These are phyloP conservation scores for Sugiyamaella japonica DNA, from an alignment of 1,139 yeast genomes.

Conservation along the genomic window DNA sequence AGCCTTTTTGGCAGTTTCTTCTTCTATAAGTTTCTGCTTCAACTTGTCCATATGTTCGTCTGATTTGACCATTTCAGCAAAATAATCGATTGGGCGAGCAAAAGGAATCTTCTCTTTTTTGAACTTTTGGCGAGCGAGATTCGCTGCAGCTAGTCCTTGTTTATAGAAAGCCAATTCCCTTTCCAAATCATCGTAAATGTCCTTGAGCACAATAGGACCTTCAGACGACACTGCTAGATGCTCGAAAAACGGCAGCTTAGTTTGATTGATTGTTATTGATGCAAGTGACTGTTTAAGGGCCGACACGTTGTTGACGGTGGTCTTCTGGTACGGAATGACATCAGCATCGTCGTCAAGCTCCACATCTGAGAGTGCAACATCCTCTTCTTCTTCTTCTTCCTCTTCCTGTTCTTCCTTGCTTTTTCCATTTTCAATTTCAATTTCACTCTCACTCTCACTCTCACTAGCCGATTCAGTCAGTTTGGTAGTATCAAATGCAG, in stretches of 20 bases:
- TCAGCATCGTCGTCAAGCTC: slow-evolving; percentile 86
- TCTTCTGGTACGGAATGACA: slow-evolving; percentile 83
- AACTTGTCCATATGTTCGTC: slow-evolving; percentile 98
- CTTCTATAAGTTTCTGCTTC: slow-evolving; percentile 75
- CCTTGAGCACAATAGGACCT: slow-evolving; percentile 67
- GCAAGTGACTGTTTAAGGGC: slow-evolving; percentile 42
- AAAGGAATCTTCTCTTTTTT: slow-evolving; percentile 75
- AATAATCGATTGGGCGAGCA: slow-evolving; percentile 90
- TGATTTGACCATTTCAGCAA: slow-evolving; percentile 97
- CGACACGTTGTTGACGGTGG: slow-evolving; percentile 54
- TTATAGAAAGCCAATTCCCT: slow-evolving; percentile 82
- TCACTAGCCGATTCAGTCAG: slow-evolving; percentile 29
- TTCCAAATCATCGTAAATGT: slow-evolving; percentile 92
- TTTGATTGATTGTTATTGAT: slow-evolving; percentile 39
- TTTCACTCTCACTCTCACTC: slow-evolving; percentile 31
- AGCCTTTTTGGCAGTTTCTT: slow-evolving; percentile 89
- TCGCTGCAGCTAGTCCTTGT: slow-evolving; percentile 86
- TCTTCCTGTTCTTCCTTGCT: slow-evolving; percentile 36
- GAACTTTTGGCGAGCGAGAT: slow-evolving; percentile 66
- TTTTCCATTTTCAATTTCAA: slow-evolving; percentile 30
- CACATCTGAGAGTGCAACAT: slow-evolving; percentile 57
- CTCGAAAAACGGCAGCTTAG: slow-evolving; percentile 71
- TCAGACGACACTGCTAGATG: slow-evolving; percentile 72
- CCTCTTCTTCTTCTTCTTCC: slow-evolving; percentile 50
- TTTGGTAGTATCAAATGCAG: slow-evolving; percentile 33